Base-by-base conservation (phyloP, 2,329 filamentous ascomycete species). In the Plenodomus biglobosus region DNA sequence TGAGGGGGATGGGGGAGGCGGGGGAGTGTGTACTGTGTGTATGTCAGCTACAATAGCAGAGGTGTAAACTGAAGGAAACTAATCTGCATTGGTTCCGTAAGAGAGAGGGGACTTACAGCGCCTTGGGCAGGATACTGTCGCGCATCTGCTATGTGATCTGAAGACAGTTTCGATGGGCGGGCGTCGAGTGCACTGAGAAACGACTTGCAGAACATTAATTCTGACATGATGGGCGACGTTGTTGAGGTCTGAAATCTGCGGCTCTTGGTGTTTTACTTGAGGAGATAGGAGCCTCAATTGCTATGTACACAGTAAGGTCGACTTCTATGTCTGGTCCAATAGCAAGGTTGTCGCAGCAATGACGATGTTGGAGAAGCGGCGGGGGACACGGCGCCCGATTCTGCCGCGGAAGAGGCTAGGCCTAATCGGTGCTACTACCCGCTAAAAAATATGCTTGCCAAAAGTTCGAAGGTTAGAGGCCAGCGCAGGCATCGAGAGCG, bases 111-210 rank as follows among this genome's bases (percentile, higher is more conserved):
- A 71, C 85, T 22, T 82, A 96, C 92, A 15, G 91, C 87, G 57
- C 85, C 80, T 53, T 88, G 84, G 20, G 87, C 78, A 19, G 89
- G 87, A 69, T 92, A 92, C 58, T 80, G 84, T 63, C 85, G 85
- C 41, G 90, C 85, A 68, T 96, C 90, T 73, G 92, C 89, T 72
- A 95, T 85, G 83, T 96, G 88, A 72, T 97, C 90, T 56, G 88
- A 79, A n/a, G 87, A 85, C 55, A 97, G 82, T 78, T 92, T 95
- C 62, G 85, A 73, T 7, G 91, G 87, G 41, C 86, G 85, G 52
- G 85, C 82, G 74, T 95, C 90, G 54, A 97, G 83, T 18, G 84
- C 82, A 43, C 85, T 78, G 60, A 99, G 85, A 73, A 95, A 96
- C 24, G 84, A 80, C 74, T 88, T 90, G 61, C 90, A 87, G 72